These are phyloP conservation scores for Debaryomycetaceae sp. DNA, from an alignment of 1,139 yeast genomes.

Conservation along the genomic window DNA sequence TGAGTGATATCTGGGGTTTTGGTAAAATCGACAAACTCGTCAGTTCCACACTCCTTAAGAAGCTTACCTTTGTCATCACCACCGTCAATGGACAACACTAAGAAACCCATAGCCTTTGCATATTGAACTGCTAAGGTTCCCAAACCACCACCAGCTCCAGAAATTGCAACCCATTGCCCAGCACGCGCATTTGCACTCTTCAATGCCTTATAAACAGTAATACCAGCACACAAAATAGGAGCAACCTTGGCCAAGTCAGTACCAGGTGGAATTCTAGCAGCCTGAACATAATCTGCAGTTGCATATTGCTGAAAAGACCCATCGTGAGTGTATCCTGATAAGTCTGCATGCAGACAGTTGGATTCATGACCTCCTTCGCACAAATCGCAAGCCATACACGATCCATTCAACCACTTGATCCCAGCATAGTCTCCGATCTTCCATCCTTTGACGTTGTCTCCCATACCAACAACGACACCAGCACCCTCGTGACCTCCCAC, in stretches of 20 bases:
- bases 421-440: constrained; percentile 78
- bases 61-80: constrained; percentile 63
- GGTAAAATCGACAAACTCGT: constrained; percentile 64
- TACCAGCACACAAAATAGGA: constrained; percentile 68
- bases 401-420: constrained; percentile 69
- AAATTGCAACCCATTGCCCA: constrained; percentile 77
- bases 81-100: constrained; percentile 75
- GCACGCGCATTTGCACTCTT: constrained; percentile 63
- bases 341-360: constrained; percentile 63
- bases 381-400: constrained; percentile 71
- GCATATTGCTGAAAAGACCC: constrained; percentile 86
- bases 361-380: constrained; percentile 69
- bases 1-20: constrained; percentile 30
- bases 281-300: constrained; percentile 51
- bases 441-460: constrained; percentile 64
- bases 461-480: constrained; percentile 74
- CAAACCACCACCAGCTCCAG: constrained; percentile 86
- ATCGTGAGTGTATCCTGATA: constrained; percentile 78
- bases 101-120: constrained; percentile 78
- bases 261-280: constrained; percentile 32
- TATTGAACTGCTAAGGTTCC: constrained; percentile 80
- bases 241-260: constrained; percentile 33
- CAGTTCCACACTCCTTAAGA: constrained; percentile 62
- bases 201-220: constrained; percentile 81
- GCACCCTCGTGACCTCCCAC: constrained; percentile 91